Percentiles rank a stretch among this genome's conserved stretches.
Conservation (phyloP, 1,284 basidiomycete genomes). For the Boletus semigastroideus region DNA sequence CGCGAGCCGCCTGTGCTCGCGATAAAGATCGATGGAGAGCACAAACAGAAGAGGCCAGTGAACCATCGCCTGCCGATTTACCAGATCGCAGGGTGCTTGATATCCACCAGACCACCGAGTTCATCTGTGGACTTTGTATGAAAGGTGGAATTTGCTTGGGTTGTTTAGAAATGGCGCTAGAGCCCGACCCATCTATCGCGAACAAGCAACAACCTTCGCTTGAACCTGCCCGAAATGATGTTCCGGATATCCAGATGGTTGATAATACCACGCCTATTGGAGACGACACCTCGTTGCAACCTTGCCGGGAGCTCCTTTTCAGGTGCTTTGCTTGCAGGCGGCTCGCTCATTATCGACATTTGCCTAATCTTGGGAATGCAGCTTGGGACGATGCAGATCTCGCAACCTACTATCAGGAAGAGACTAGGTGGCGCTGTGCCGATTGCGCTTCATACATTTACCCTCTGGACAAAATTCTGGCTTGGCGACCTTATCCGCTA, state of each 20-base stretch:
- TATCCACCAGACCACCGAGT: slow-evolving; percentile 68
- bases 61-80: slow-evolving; percentile 22
- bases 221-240: slow-evolving; percentile 12
- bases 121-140: slow-evolving; percentile 75
- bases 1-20: slow-evolving; percentile 57
- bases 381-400: slow-evolving; percentile 45
- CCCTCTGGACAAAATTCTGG: slow-evolving; percentile 82
- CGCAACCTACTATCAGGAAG: slow-evolving; percentile 63
- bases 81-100: slow-evolving; percentile 40
- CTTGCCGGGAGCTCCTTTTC: slow-evolving; percentile 58
- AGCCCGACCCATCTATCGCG: slow-evolving; percentile 39
- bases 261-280: slow-evolving; percentile 23
- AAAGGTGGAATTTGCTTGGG: slow-evolving; percentile 77
- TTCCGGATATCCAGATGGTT: slow-evolving; percentile 34
- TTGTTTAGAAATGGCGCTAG: slow-evolving; percentile 60
- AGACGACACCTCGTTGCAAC: slow-evolving; percentile 15
- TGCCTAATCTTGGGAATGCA: slow-evolving; percentile 48
- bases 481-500: slow-evolving; percentile 81
- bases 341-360: slow-evolving; percentile 76
- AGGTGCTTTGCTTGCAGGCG: slow-evolving; percentile 82
- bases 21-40: slow-evolving; percentile 45
- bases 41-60: slow-evolving; percentile 21
- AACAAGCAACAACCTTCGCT: slow-evolving; percentile 20
- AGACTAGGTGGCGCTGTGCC: slow-evolving; percentile 71
- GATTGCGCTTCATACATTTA: slow-evolving; percentile 78